These are phyloP conservation scores for Castanospermum australe DNA, from an alignment of 306 rosid genomes.

Conservation along the genomic window DNA sequence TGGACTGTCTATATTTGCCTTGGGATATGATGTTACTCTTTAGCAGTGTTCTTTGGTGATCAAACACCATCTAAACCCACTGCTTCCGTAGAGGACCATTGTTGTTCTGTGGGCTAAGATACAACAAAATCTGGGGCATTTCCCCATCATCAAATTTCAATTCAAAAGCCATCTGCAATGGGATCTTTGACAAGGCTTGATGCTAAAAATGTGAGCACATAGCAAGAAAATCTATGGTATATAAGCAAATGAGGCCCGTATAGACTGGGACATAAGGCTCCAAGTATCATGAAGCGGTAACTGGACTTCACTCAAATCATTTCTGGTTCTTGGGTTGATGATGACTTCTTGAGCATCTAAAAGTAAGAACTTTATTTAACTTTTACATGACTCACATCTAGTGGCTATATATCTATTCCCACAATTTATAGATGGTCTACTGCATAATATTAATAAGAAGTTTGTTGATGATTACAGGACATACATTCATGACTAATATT, in stretches of 20 bases:
- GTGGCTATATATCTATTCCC: not conserved
- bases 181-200: not conserved
- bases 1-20: not conserved
- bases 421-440: not conserved
- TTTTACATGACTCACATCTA: not conserved
- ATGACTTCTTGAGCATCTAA: not conserved
- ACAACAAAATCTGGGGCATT: too few species aligned
- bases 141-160: too few species aligned
- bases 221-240: not conserved
- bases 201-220: not conserved
- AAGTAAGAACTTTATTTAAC: not conserved
- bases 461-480: not conserved
- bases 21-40: not conserved
- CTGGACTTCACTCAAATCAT: constrained; percentile 16
- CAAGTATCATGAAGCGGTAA: not conserved
- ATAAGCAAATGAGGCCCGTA: not conserved
- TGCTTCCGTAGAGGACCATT: not conserved
- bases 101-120: too few species aligned
- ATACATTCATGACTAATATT: not conserved
- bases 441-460: not conserved
- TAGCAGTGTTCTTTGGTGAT: not conserved
- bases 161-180: too few species aligned
- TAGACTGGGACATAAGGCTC: not conserved
- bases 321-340: not conserved
- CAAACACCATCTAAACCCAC: not conserved